Percentiles rank a stretch among this genome's conserved stretches.
These are phyloP conservation scores for Ehretia macrophylla DNA, from an alignment of 257 asterid genomes.

Conservation along the genomic window DNA sequence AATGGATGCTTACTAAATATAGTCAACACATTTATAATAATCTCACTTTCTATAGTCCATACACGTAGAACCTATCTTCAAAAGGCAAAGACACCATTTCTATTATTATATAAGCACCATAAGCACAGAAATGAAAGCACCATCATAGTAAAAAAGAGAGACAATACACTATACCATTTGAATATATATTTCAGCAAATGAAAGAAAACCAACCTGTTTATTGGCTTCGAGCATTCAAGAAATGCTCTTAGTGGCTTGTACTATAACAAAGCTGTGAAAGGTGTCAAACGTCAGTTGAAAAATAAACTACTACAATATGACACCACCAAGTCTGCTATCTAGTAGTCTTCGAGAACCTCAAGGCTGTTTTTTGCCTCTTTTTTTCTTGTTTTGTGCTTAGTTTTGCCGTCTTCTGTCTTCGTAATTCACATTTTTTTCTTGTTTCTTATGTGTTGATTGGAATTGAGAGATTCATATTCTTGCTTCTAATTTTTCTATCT, in stretches of 20 bases:
- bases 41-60: slow-evolving; percentile 33
- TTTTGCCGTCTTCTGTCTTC: slow-evolving; percentile 6
- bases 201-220: slow-evolving; percentile 16
- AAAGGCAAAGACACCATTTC: slow-evolving; percentile 27
- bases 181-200: slow-evolving; percentile 4
- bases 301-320: no score
- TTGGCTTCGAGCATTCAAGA: slow-evolving; percentile 2
- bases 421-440: slow-evolving; percentile 16
- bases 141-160: slow-evolving; percentile 1
- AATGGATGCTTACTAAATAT: slow-evolving; percentile 26
- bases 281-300: no score
- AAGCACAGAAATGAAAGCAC: slow-evolving; percentile 26
- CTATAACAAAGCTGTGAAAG: background rate
- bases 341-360: slow-evolving; percentile 22
- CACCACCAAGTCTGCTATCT: slow-evolving; percentile 23
- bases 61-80: slow-evolving; percentile 45
- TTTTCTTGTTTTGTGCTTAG: background rate
- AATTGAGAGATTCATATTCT: slow-evolving; percentile 48
- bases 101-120: slow-evolving; percentile 8
- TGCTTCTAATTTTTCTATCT: background rate
- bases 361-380: background rate
- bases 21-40: slow-evolving; percentile 40
- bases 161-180: slow-evolving; percentile 5
- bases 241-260: slow-evolving; percentile 20
- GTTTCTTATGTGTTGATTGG: slow-evolving; percentile 17